Base-by-base conservation (phyloP, 2,329 filamentous ascomycete genomes). In the Chrysoporthe deuterocubensis region DNA sequence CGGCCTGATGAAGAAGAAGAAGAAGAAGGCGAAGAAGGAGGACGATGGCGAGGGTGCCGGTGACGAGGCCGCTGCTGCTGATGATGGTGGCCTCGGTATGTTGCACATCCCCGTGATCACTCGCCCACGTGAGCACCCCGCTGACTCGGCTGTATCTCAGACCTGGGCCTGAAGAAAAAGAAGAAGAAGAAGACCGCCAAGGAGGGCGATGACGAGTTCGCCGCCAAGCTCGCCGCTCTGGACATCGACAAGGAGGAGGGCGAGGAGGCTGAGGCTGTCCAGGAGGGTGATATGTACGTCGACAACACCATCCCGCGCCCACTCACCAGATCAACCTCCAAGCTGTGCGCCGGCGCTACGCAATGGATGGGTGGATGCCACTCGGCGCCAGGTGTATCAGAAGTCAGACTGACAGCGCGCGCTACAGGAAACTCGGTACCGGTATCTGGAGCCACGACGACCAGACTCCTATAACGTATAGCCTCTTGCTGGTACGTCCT, bases 361-460 rank as follows among this genome's bases (percentile, higher is more conserved):
- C 11, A 13, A 14, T 59, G 18, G 34, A 18, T 5, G 54, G 37
- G 14, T 16, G 32, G 18, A 18, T 34, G 40, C 32, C 56, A 11
- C 18, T 13, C 11, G 21, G 56, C 34, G 18, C 16, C 34, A 57
- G 32, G 6, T 42, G 11, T 60, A 16, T 44, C 4, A n/a, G 59
- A 13, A 32, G 16, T 32, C 43, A 34, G 40, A 37, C 54, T 70
- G 48, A 70, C 59, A n/a, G 21, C 1, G 14, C 7, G 11, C 8
- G 7, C n/a, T 37, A 43, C n/a, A 70, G 68, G 68, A 67, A 70
- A 37, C 42, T 57, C 50, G 94, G 94, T 73, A 97, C 93, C 56
- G 94, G 94, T 71, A 92, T 97, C 82, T 97, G 93, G 93, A 83
- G 86, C 72, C 94, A 97, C 84, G 89, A 94, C 76, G 88, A 91